phyloP scores from a whole-genome alignment of 225 moss, liverwort and hornwort genomes.

The Antitrichia curtipendula region DNA sequence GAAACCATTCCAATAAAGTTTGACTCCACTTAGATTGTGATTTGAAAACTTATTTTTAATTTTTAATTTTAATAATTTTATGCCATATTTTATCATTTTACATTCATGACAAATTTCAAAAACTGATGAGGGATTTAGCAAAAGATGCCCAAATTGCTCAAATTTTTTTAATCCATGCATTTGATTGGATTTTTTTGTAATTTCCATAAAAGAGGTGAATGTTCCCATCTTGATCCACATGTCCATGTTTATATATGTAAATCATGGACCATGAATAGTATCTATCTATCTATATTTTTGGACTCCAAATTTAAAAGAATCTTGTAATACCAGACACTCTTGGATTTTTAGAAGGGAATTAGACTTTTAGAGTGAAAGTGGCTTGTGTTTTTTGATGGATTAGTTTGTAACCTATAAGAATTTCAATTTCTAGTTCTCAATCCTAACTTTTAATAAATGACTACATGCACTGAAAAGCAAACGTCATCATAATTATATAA shows the following conservation, averaged over 20 bases:
- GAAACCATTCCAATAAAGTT: neutral
- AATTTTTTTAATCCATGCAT: too few species aligned
- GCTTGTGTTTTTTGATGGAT: fast-evolving
- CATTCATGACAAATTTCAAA: neutral
- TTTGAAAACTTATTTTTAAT: too few species aligned
- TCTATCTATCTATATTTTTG: neutral
- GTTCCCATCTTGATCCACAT: too few species aligned
- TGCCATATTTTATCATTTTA: too few species aligned
- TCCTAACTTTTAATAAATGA: neutral
- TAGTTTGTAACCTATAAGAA: neutral
- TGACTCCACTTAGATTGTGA: fast-evolving
- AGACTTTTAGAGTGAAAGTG: too few species aligned
- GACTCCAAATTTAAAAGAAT: too few species aligned
- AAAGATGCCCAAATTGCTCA: neutral
- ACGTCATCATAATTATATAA: neutral
- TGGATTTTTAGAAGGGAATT: fast-evolving
- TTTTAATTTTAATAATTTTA: too few species aligned
- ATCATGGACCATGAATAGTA: too few species aligned
- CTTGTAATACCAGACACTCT: neutral
- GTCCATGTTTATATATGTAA: too few species aligned
- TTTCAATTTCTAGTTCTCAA: neutral
- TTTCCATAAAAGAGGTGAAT: too few species aligned
- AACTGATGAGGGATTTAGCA: neutral
- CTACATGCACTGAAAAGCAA: neutral
- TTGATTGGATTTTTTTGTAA: too few species aligned